Base-by-base conservation (phyloP, 2,329 filamentous ascomycete genomes). In the Verticillium alfalfae region DNA sequence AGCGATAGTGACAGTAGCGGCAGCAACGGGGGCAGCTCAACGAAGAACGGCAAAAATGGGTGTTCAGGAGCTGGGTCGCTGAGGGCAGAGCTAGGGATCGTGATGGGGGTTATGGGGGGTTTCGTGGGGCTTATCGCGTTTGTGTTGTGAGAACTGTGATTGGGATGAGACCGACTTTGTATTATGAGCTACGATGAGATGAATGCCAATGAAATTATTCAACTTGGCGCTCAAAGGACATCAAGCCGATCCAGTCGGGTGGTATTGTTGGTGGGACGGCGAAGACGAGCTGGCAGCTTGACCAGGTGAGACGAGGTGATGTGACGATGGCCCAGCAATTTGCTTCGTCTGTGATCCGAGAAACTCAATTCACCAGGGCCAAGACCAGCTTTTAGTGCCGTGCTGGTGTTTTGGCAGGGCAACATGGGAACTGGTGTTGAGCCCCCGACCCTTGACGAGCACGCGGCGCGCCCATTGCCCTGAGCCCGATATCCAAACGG, bases 21-120 rank as follows among this genome's bases (percentile, higher is more conserved):
- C 45, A 52, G 45, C 45, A 39, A 18, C 45, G 18, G 45, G n/a
- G 22, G 45, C 45, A 5, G 13, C 16, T 41, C 45, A 9, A 59
- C 49, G 7, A 62, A 52, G 61, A 62, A 62, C 9, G 34, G 26
- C 16, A 34, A 26, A 13, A 45, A 52, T 15, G 57, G 61, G 7
- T 63, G 62, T 7, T 63, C 62, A 34, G 55, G 34, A 16, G 62
- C 62, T 13, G 45, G 45, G 18, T 52, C 45, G 45, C 10, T 52
- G 13, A 58, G 26, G 3, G n/a, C 34, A 13, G 38, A 26, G 10
- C 31, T 52, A 10, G 58, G 39, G 8, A 16, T 22, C 31, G 12
- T 60, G 37, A 34, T 61, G 15, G 36, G 55, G 34, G 26, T 56
- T 3, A 36, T 60, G 58, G 55, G 57, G 1, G 57, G 56, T n/a